phyloP scores from a whole-genome alignment of 2,329 filamentous ascomycete species.

The Hirsutella thompsonii region DNA sequence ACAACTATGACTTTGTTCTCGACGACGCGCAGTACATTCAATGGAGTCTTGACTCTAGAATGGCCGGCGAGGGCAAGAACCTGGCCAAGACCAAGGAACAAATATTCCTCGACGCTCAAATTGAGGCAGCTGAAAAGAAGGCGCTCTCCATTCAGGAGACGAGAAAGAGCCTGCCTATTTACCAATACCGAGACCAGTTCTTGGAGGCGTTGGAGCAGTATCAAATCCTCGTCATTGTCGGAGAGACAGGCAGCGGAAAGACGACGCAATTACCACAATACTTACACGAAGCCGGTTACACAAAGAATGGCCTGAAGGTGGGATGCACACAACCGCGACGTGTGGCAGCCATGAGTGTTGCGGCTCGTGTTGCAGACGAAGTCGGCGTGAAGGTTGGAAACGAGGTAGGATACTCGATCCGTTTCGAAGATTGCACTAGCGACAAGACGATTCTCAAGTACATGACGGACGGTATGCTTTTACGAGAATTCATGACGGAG shows the following conservation, averaged over 20 bases:
- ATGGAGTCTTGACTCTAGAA: conserved; percentile 62
- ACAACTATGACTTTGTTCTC: conserved; percentile 87
- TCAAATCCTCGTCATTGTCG: conserved; percentile 83
- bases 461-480: conserved; percentile 93
- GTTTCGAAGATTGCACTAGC: conserved; percentile 84
- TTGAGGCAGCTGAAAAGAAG: conserved; percentile 81
- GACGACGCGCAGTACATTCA: conserved; percentile 82
- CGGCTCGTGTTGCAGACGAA: conserved; percentile 90
- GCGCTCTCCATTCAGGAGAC: conserved; percentile 84
- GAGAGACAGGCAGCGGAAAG: conserved; percentile 90
- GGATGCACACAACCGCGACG: conserved; percentile 89
- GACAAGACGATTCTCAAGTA: conserved; percentile 91
- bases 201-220: conserved; percentile 75
- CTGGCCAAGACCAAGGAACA: conserved; percentile 59
- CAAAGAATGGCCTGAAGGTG: conserved; percentile 70
- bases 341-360: conserved; percentile 95
- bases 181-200: conserved; percentile 73
- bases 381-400: conserved; percentile 81
- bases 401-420: conserved; percentile 88
- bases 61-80: conserved; percentile 58
- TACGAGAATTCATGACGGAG: conserved; percentile 82
- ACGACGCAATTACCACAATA: conserved; percentile 94
- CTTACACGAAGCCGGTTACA: conserved; percentile 81
- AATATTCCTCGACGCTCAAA: conserved; percentile 61
- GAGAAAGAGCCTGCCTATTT: conserved; percentile 80